Percentiles rank a stretch among this genome's conserved stretches.
These are phyloP conservation scores for Collybiopsis confluens DNA, from an alignment of 768 basidiomycete genomes.

Conservation along the genomic window DNA sequence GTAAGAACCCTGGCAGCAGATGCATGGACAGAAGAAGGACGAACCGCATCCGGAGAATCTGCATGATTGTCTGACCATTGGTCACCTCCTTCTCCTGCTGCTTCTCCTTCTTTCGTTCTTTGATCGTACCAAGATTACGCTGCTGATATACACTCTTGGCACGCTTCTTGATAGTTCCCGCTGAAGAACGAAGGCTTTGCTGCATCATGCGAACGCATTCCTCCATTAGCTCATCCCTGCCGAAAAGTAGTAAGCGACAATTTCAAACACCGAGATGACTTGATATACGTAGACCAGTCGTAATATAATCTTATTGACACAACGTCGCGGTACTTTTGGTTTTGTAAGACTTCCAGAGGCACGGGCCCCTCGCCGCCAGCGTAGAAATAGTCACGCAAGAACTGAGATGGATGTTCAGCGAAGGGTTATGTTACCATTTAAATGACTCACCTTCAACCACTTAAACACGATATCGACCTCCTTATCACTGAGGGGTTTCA, in stretches of 20 bases:
- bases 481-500: conserved; percentile 91
- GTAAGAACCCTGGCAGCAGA: not conserved
- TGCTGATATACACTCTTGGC: conserved; percentile 91
- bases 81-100: conserved; percentile 71
- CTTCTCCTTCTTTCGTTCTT: conserved; percentile 90
- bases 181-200: conserved; percentile 68
- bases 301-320: conserved; percentile 91
- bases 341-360: conserved; percentile 80
- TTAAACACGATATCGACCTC: conserved; percentile 99
- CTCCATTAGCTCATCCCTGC: conserved; percentile 81
- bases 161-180: conserved; percentile 72
- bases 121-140: conserved; percentile 94
- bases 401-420: conserved; percentile 42
- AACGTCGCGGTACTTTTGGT: conserved; percentile 91
- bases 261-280: too few relatives aligned
- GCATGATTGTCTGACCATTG: conserved; percentile 87
- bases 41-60: conserved; percentile 94
- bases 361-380: conserved; percentile 91
- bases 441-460: conserved; percentile 76
- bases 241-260: not conserved
- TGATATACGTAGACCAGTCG: conserved; percentile 87
- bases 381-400: conserved; percentile 92
- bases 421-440: too few relatives aligned
- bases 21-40: not conserved
- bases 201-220: conserved; percentile 97